phyloP scores from a whole-genome alignment of 305 asterid genomes.

The Coffea humblotiana region DNA sequence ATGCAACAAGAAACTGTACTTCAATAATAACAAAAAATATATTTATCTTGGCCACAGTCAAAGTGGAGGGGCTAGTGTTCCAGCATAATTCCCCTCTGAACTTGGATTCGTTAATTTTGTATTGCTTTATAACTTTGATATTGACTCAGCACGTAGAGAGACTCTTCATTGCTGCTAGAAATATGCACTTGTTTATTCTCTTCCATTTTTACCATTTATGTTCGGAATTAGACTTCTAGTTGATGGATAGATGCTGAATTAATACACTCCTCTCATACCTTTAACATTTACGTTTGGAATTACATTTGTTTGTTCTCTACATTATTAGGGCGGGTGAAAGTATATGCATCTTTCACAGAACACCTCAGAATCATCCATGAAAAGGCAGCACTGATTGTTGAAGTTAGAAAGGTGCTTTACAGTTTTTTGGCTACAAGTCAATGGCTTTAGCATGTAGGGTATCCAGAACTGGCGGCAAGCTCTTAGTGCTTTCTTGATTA shows the following conservation, averaged over 20 bases:
- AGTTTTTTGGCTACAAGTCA: slow-evolving; percentile 53
- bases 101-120: slow-evolving; percentile 9
- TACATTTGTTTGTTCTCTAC: neutral
- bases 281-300: too few species aligned
- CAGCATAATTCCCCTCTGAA: neutral
- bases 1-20: slow-evolving; percentile 28
- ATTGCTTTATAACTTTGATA: neutral
- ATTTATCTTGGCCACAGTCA: slow-evolving; percentile 9
- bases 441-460: slow-evolving; percentile 48
- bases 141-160: neutral
- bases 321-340: slow-evolving; percentile 1
- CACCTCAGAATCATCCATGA: slow-evolving; percentile 14
- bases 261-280: neutral
- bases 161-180: neutral
- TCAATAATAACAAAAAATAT: neutral
- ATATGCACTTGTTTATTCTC: neutral
- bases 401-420: slow-evolving; percentile 40
- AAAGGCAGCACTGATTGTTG: slow-evolving; percentile 27
- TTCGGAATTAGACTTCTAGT: neutral
- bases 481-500: slow-evolving; percentile 46
- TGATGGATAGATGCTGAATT: neutral
- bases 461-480: slow-evolving; percentile 48
- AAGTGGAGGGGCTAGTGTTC: slow-evolving; percentile 11
- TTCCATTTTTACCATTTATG: neutral
- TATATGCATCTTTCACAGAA: slow-evolving; percentile 2